Percentiles rank a stretch among this genome's conserved stretches.
Evolutionary conservation across 768 basidiomycete species (phyloP).

Genomic region (Lactarius indigo): DNA sequence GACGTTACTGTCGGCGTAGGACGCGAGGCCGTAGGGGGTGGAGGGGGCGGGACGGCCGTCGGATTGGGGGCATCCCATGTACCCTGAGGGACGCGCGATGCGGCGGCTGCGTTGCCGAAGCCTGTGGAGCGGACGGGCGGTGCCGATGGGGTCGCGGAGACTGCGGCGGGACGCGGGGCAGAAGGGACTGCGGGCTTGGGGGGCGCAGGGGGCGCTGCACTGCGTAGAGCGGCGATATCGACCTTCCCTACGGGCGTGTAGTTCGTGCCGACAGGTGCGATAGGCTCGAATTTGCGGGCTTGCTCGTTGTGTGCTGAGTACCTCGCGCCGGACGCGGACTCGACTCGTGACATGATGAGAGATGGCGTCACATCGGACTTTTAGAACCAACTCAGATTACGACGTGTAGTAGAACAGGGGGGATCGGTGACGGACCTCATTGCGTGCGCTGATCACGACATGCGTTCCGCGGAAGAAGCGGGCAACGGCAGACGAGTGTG

Average conservation of each 20-base stretch:
- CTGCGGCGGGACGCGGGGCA: slow-evolving; percentile 42
- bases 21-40: slow-evolving; percentile 34
- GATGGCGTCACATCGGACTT: slow-evolving; percentile 78
- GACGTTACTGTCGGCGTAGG: slow-evolving; percentile 36
- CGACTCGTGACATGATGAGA: slow-evolving; percentile 82
- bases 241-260: slow-evolving; percentile 74
- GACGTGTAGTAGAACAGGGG: background rate
- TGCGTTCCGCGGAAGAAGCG: slow-evolving; percentile 80
- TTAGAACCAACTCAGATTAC: background rate
- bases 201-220: slow-evolving; percentile 22
- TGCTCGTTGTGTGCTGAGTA: slow-evolving; percentile 82
- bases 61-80: slow-evolving; percentile 57
- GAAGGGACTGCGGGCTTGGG: slow-evolving; percentile 29
- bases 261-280: slow-evolving; percentile 73
- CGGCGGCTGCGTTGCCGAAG: slow-evolving; percentile 35
- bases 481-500: slow-evolving; percentile 77
- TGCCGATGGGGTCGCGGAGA: slow-evolving; percentile 42
- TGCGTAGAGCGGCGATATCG: slow-evolving; percentile 59
- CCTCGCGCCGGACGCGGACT: slow-evolving; percentile 84
- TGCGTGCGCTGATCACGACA: slow-evolving; percentile 81
- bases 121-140: slow-evolving; percentile 24
- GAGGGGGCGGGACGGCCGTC: slow-evolving; percentile 31
- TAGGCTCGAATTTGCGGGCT: slow-evolving; percentile 71
- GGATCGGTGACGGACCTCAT: slow-evolving; percentile 54
- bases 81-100: slow-evolving; percentile 43